Conservation (phyloP, 2,329 filamentous ascomycete species). For the Allantophomopsis cytisporea region DNA sequence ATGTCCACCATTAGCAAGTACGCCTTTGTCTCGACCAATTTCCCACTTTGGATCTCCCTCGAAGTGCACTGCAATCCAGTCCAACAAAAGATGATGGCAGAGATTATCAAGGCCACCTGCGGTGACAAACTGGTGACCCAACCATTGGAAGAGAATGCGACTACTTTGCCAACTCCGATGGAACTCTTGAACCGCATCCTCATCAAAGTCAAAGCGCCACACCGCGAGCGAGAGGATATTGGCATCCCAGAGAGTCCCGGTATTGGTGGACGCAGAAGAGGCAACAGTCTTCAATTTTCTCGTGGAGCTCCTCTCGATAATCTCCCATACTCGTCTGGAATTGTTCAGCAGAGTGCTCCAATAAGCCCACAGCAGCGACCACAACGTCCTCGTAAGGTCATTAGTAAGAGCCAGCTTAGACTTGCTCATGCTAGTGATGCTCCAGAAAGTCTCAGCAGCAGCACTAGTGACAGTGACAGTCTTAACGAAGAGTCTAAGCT, state of each 20-base stretch:
- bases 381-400: constrained; percentile 6
- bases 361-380: constrained; percentile 36
- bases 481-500: constrained; percentile 37
- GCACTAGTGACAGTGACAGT: constrained; percentile 71
- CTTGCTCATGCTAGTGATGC: constrained; percentile 11
- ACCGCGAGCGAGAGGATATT: constrained; percentile 19
- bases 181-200: constrained; percentile 74
- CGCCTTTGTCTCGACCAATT: constrained; percentile 76
- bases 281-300: constrained; percentile 67
- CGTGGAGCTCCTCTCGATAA: constrained; percentile 49
- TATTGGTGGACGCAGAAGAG: constrained; percentile 33
- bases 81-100: constrained; percentile 80
- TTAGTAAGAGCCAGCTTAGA: constrained; percentile 7
- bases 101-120: constrained; percentile 77
- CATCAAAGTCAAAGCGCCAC: constrained; percentile 85
- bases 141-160: constrained; percentile 54
- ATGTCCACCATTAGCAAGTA: constrained; percentile 91
- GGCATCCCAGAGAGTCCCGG: constrained; percentile 30
- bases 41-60: constrained; percentile 85
- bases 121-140: constrained; percentile 66
- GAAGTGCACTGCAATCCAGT: constrained; percentile 82
- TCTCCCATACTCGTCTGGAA: constrained; percentile 32
- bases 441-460: constrained; percentile 40
- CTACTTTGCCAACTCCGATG: constrained; percentile 70
- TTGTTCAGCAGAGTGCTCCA: constrained; percentile 23